These are phyloP conservation scores for Chaetomiaceae sp. DNA, from an alignment of 2,329 filamentous ascomycete species.

Conservation along the genomic window DNA sequence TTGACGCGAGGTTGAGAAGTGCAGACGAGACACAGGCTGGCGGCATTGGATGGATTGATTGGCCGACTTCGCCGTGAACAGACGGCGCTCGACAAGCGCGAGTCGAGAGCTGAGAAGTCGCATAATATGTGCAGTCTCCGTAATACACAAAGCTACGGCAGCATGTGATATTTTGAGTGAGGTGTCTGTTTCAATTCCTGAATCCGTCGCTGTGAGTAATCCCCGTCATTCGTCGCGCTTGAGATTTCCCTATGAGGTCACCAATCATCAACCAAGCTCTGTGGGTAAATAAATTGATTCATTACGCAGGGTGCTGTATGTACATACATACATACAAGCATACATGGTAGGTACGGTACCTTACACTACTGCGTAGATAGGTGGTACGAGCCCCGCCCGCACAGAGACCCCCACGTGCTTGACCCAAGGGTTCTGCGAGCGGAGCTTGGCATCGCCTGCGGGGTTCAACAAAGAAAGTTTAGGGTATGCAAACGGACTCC, in stretches of 20 bases:
- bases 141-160: not conserved
- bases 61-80: not conserved
- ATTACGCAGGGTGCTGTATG: too few species aligned
- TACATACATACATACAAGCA: too few species aligned
- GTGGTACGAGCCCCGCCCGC: too few species aligned
- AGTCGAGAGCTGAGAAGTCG: conserved; percentile 1
- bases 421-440: not conserved
- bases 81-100: not conserved
- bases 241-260: too few species aligned
- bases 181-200: too few species aligned
- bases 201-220: too few species aligned
- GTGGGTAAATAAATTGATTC: too few species aligned
- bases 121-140: not conserved
- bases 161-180: not conserved
- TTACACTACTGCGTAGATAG: too few species aligned
- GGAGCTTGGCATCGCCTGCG: not conserved
- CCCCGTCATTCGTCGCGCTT: too few species aligned
- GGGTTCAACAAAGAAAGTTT: not conserved
- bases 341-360: too few species aligned
- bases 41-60: conserved; percentile 1
- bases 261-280: too few species aligned
- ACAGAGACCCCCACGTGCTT: not conserved
- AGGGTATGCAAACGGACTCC: not conserved
- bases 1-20: conserved; percentile 30
- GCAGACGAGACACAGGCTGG: conserved; percentile 6